phyloP scores from a whole-genome alignment of 1,284 basidiomycete species.

The Leccinum griseonigrum region DNA sequence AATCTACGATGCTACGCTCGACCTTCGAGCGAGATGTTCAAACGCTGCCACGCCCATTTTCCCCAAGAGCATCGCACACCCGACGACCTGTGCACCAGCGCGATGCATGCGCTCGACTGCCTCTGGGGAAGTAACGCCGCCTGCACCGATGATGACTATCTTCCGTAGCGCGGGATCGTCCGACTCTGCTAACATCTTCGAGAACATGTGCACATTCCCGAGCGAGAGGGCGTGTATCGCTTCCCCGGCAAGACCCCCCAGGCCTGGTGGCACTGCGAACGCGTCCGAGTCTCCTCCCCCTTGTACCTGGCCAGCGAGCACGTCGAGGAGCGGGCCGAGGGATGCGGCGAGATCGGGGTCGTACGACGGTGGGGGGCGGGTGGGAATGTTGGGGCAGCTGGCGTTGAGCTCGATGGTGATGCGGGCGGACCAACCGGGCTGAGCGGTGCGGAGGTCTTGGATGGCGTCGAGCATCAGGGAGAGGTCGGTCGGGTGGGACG shows the following conservation, averaged over 20 bases:
- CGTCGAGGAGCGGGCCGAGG: slow-evolving; percentile 41
- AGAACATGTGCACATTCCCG: slow-evolving; percentile 69
- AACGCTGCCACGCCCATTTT: slow-evolving; percentile 65
- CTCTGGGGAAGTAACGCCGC: slow-evolving; percentile 65
- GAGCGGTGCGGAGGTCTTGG: slow-evolving; percentile 50
- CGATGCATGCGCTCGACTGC: slow-evolving; percentile 62
- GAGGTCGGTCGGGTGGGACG: slow-evolving; percentile 50
- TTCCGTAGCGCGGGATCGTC: slow-evolving; percentile 40
- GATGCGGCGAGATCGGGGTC: slow-evolving; percentile 32
- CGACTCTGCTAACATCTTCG: slow-evolving; percentile 46
- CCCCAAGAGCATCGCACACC: slow-evolving; percentile 72
- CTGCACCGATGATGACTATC: slow-evolving; percentile 70
- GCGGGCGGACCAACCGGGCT: slow-evolving; percentile 29
- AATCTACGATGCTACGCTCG: slow-evolving; percentile 10
- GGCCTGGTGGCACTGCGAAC: slow-evolving; percentile 58
- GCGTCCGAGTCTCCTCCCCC: slow-evolving; percentile 1
- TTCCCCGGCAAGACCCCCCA: slow-evolving; percentile 76
- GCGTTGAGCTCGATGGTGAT: slow-evolving; percentile 77
- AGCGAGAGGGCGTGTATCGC: slow-evolving; percentile 70
- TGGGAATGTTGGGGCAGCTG: slow-evolving; percentile 73
- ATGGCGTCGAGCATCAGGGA: slow-evolving; percentile 54
- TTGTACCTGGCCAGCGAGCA: slow-evolving; percentile 50
- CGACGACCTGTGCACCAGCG: slow-evolving; percentile 71
- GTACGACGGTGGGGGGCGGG: slow-evolving; percentile 65
- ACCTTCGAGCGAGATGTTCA: slow-evolving; percentile 39